Evolutionary conservation across 2,329 filamentous ascomycete genomes (phyloP).

Genomic region (Cadophora malorum): DNA sequence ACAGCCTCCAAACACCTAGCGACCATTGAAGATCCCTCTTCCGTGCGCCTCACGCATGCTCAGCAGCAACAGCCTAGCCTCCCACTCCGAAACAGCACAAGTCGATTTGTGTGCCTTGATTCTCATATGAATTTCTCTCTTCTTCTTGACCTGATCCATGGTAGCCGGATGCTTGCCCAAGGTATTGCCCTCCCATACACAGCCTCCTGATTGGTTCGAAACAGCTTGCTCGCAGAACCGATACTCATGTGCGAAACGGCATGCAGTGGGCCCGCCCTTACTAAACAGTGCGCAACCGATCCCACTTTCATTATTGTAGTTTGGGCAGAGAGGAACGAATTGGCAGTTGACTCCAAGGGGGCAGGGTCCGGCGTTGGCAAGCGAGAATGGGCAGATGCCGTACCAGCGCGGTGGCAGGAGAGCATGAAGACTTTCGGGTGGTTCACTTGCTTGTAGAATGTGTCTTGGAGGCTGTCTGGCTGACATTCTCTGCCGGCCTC

Average conservation of each 20-base stretch:
- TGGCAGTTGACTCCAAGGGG: conserved; percentile 19
- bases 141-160: neutral
- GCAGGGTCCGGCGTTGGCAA: conserved; percentile 14
- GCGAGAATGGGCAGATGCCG: conserved; percentile 29
- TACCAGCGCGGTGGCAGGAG: conserved; percentile 24
- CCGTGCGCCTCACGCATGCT: conserved; percentile 19
- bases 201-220: neutral
- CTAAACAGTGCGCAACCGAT: neutral
- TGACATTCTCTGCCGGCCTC: too few relatives aligned
- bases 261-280: neutral
- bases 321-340: conserved; percentile 22
- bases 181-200: neutral
- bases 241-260: conserved; percentile 10
- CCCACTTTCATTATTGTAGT: conserved; percentile 20
- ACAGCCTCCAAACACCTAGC: neutral
- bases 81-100: conserved; percentile 15
- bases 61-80: conserved; percentile 1
- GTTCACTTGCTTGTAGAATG: neutral
- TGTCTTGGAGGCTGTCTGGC: neutral
- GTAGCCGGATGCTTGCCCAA: neutral
- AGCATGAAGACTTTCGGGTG: conserved; percentile 4
- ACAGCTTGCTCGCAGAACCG: neutral
- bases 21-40: conserved; percentile 7
- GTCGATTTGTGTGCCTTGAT: conserved; percentile 1
- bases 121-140: conserved; percentile 11